Evolutionary conservation across 2,329 filamentous ascomycete species (phyloP).

Genomic region (Xylaria sp.): DNA sequence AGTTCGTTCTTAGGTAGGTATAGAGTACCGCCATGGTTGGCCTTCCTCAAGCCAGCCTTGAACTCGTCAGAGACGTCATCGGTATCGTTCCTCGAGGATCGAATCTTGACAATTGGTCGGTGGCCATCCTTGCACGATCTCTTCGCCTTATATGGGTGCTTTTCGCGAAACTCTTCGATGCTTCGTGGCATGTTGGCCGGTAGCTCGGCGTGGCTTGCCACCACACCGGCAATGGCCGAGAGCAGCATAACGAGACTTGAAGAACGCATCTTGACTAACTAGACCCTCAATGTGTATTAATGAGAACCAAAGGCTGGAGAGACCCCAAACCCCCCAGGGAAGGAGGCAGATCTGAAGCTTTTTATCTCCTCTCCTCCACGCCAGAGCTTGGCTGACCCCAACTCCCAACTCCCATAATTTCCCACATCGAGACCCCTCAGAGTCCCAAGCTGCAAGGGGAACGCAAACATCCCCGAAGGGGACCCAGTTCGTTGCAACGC

Average conservation of each 20-base stretch:
- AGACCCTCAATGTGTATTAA: not conserved
- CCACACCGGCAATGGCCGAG: conserved; percentile 34
- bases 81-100: conserved; percentile 56
- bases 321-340: not conserved
- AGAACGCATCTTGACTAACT: conserved; percentile 33
- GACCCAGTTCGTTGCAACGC: not conserved
- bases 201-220: conserved; percentile 35
- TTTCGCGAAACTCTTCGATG: conserved; percentile 46
- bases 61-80: conserved; percentile 65
- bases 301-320: not conserved
- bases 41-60: conserved; percentile 57
- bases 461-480: not conserved
- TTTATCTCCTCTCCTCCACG: conserved; percentile 6
- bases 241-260: conserved; percentile 31
- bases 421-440: not conserved
- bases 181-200: conserved; percentile 44
- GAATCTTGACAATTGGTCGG: conserved; percentile 52
- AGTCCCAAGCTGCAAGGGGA: not conserved
- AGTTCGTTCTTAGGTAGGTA: conserved; percentile 58
- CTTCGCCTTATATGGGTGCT: conserved; percentile 44
- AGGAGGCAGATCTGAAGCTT: not conserved
- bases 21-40: conserved; percentile 64
- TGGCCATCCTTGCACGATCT: conserved; percentile 22
- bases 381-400: not conserved
- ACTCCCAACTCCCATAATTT: not conserved